Conservation (phyloP, 352 stramenopile genomes). For the Phytophthora megakarya region DNA sequence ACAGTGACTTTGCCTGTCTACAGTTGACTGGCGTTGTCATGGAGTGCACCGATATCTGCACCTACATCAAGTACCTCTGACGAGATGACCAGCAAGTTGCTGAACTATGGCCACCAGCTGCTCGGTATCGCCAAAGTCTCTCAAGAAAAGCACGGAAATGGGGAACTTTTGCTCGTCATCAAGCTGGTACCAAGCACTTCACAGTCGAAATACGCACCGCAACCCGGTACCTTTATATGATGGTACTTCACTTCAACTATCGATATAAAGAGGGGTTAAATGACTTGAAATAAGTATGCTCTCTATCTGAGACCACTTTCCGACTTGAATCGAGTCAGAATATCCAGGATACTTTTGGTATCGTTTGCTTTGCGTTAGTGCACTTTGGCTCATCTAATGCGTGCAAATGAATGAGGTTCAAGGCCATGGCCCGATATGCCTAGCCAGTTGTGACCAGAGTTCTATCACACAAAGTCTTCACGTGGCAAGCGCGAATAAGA, state of each 20-base stretch:
- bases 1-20: neutral
- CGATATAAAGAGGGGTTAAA: neutral
- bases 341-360: constrained; percentile 16
- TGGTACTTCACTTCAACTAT: constrained; percentile 22
- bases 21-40: neutral
- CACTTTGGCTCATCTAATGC: neutral
- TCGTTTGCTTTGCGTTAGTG: constrained; percentile 4
- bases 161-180: neutral
- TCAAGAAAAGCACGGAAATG: constrained; percentile 19
- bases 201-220: too few relatives aligned
- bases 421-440: neutral
- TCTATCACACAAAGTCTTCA: constrained; percentile 23
- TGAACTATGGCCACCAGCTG: neutral
- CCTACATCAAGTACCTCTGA: too few relatives aligned
- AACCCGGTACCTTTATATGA: neutral
- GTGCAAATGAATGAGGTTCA: constrained; percentile 18
- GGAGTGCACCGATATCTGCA: neutral
- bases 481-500: constrained; percentile 31
- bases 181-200: neutral
- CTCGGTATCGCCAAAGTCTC: neutral
- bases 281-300: neutral
- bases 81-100: constrained; percentile 6
- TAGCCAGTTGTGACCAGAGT: constrained; percentile 13
- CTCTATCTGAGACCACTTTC: neutral
- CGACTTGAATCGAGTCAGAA: constrained; percentile 26